A percentile compares a stretch with the other conserved stretches of the same genome.
Evolutionary conservation across 495 filamentous ascomycete species (phyloP).

Genomic region (Penicillium canescens): DNA sequence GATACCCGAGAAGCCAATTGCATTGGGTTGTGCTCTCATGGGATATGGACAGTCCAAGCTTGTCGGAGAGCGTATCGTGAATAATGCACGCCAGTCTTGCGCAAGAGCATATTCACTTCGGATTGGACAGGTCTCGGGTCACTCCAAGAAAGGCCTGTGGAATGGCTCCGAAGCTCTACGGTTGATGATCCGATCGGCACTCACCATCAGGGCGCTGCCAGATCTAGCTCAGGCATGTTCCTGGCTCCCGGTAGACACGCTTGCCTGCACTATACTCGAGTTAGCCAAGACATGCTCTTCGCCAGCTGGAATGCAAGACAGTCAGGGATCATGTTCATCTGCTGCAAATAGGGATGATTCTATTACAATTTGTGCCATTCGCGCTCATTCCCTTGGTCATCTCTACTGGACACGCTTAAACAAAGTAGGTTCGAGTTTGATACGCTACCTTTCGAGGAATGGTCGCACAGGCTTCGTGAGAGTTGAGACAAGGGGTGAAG

Average conservation of each 20-base stretch:
- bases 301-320: not conserved
- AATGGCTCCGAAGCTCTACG: constrained; percentile 60
- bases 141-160: constrained; percentile 53
- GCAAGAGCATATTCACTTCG: constrained; percentile 50
- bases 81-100: constrained; percentile 33
- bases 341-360: constrained; percentile 23
- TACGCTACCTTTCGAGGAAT: constrained; percentile 43
- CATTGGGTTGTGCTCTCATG: constrained; percentile 43
- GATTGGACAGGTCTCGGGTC: constrained; percentile 62
- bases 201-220: constrained; percentile 51
- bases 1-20: constrained; percentile 43
- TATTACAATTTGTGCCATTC: constrained; percentile 58
- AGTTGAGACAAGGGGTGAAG: constrained; percentile 46
- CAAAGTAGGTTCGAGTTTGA: constrained; percentile 47
- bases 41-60: constrained; percentile 63
- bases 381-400: constrained; percentile 50
- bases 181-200: constrained; percentile 53
- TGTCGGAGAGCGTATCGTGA: constrained; percentile 53
- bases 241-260: constrained; percentile 60
- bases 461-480: constrained; percentile 47
- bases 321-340: not conserved
- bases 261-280: constrained; percentile 49
- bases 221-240: constrained; percentile 43
- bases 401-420: constrained; percentile 47
- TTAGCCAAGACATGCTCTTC: constrained; percentile 34